Evolutionary conservation across 2,329 filamentous ascomycete genomes (phyloP).

Genomic region (Colletotrichum sp.): DNA sequence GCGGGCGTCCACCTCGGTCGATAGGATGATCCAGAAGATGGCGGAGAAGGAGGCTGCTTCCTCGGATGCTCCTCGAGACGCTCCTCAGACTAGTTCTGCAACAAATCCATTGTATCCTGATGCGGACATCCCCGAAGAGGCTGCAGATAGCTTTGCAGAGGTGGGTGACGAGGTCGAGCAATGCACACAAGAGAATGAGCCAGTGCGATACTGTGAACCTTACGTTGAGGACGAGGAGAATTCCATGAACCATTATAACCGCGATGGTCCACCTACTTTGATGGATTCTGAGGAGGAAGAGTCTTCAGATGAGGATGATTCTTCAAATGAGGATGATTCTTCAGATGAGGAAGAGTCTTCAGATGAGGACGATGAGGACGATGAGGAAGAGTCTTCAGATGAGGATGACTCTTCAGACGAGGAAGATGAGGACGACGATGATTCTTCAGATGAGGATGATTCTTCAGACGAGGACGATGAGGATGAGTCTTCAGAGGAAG

Average conservation of each 20-base stretch:
- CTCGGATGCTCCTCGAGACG: not conserved
- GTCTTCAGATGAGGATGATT: not conserved
- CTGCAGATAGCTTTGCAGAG: not conserved
- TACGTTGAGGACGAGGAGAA: not conserved
- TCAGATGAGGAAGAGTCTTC: not conserved
- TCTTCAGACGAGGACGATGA: no score
- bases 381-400: not conserved
- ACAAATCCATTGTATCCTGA: not conserved
- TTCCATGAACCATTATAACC: not conserved
- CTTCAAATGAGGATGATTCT: not conserved
- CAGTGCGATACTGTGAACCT: rapidly evolving
- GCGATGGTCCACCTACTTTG: not conserved
- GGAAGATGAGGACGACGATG: not conserved
- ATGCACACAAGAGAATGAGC: not conserved
- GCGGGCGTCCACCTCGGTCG: not conserved
- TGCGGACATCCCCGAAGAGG: not conserved
- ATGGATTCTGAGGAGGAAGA: no score
- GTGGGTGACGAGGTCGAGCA: not conserved
- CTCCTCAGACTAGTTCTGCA: not conserved
- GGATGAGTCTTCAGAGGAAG: no score
- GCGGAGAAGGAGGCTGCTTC: not conserved
- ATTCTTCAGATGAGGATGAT: no score
- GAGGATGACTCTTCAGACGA: not conserved
- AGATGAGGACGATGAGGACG: not conserved
- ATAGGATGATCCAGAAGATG: not conserved